Percentiles rank a stretch among this genome's conserved stretches.
These are phyloP conservation scores for Novymonas esmeraldas DNA, from an alignment of 208 protist genomes.

Conservation along the genomic window DNA sequence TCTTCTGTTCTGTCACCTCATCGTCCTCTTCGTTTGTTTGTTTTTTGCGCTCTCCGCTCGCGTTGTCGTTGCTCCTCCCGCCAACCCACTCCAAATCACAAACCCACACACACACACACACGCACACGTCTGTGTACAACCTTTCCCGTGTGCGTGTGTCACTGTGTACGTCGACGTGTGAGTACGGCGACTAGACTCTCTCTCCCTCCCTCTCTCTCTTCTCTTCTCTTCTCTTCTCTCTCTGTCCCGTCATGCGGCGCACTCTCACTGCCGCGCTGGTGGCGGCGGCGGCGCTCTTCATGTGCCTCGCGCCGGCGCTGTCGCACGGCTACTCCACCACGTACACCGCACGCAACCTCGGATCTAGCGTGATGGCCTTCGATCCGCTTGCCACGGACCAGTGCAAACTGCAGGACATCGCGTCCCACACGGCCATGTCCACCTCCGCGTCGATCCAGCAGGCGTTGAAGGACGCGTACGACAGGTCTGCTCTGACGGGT, in stretches of 20 bases:
- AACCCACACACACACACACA: not conserved
- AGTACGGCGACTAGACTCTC: not conserved
- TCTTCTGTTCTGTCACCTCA: too few species aligned
- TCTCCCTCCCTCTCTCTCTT: not conserved
- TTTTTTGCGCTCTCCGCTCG: not conserved
- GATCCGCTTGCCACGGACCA: slow-evolving; percentile 10
- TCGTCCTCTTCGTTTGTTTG: not conserved
- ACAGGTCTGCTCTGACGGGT: slow-evolving; percentile 11
- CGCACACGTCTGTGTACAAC: not conserved
- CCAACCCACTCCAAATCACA: not conserved
- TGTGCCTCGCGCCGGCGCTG: slow-evolving; percentile 14
- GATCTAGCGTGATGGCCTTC: slow-evolving; percentile 12
- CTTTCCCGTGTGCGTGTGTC: too few species aligned
- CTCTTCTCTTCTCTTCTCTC: not conserved
- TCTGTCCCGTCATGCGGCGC: slow-evolving; percentile 1
- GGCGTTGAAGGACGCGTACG: slow-evolving; percentile 15
- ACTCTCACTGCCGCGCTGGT: not conserved
- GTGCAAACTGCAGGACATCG: slow-evolving; percentile 13
- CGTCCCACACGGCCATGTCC: slow-evolving; percentile 58
- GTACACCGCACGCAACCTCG: slow-evolving; percentile 18
- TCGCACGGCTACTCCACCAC: slow-evolving; percentile 47
- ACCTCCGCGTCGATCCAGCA: slow-evolving; percentile 37
- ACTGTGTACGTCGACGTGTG: too few species aligned
- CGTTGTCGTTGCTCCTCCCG: not conserved
- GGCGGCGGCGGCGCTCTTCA: not conserved